Evolutionary conservation across 306 rosid species (phyloP), one percentile per base, ranked within the genome.

Genomic region (Pyrus pyrifolia): DNA sequence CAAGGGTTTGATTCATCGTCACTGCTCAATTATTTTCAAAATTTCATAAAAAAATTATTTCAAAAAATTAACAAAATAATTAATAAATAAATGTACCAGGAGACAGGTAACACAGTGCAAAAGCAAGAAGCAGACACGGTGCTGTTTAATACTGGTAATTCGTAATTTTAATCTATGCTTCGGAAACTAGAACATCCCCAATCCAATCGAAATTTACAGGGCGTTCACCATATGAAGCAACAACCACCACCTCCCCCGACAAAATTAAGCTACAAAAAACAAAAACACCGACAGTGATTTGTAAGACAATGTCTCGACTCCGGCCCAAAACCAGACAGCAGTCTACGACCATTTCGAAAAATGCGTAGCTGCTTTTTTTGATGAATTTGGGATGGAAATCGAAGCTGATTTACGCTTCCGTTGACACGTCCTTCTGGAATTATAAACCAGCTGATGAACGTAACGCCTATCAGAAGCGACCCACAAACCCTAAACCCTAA

Each of bases 381-480:
- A 8, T 2, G 75, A 51, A 73, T 79, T 51, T 49, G 55, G 29
- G 79, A 71, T 51, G 62, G 81, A 65, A 67, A 52, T 86, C 83
- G 88, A 70, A 60, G 29, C 67, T 65, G 21, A 11, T 91, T 33
- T 89, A 91, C 89, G 97, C 96, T 89, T 91, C 69, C 97, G 91
- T 91, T 93, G 96, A 93, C 93, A 21, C 98, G 95, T 83, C 85
- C 88, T 79, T 89, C 88, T 45, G 87, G 85, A 80, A 51, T 79
- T 68, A 69, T 4, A 76, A 76, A 63, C 72, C 78, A 80, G 61
- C 65, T 80, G 83, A 86, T 69, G 89, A 88, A 93, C 96, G 91
- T 84, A 89, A 93, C 93, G 97, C 96, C 96, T 93, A 86, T 93
- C 93, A 14, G 85, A 93, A 91, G 97, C 97, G 83, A 84, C 6